Evolutionary conservation across 192 early-diverging fungal genomes (phyloP).

Genomic region (Gryganskiella cystojenkinii): DNA sequence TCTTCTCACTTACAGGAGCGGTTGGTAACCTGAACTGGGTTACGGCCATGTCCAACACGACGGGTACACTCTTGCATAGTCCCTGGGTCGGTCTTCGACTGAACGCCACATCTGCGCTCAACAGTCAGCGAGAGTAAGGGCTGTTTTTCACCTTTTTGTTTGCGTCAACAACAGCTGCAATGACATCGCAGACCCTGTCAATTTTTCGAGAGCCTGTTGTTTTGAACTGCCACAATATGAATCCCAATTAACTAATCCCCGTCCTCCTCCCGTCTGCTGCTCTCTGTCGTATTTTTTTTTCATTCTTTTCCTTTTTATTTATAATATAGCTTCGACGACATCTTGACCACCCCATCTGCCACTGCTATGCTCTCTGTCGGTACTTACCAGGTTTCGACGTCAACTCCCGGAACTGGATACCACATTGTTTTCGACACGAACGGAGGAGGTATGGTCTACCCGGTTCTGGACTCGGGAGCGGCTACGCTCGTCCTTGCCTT

Average conservation of each 20-base stretch:
- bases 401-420: conserved; percentile 27
- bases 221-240: too few relatives aligned
- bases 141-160: not conserved
- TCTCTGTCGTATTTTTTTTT: too few relatives aligned
- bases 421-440: conserved; percentile 21
- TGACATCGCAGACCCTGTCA: too few relatives aligned
- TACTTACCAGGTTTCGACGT: conserved; percentile 11
- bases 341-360: conserved; percentile 6
- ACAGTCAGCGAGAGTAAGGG: conserved; percentile 20
- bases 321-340: not conserved
- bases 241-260: too few relatives aligned
- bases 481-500: conserved; percentile 6
- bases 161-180: not conserved
- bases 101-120: conserved; percentile 12
- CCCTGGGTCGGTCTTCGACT: conserved; percentile 23
- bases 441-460: conserved; percentile 23
- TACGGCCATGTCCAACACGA: conserved; percentile 14
- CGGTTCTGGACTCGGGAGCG: not conserved
- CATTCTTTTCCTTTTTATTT: not conserved
- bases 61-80: not conserved
- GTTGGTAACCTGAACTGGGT: conserved; percentile 21
- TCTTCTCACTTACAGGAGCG: conserved; percentile 21
- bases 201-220: too few relatives aligned
- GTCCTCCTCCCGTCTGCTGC: too few relatives aligned
- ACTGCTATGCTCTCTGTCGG: conserved; percentile 23